These are phyloP conservation scores for Hansenula sp. DNA, from an alignment of 1,139 yeast genomes.

Conservation along the genomic window DNA sequence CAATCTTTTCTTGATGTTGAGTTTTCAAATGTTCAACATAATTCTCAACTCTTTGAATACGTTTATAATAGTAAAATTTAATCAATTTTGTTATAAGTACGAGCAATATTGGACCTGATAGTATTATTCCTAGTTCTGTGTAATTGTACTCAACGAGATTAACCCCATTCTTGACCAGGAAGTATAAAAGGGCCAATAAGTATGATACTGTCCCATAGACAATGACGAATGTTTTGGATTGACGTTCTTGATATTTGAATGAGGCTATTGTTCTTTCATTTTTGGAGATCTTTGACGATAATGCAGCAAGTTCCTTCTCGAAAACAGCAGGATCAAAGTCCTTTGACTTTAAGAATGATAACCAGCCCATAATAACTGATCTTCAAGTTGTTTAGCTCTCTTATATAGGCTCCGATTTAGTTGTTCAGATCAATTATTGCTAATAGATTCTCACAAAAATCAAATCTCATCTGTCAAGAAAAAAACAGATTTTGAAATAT, in stretches of 20 bases:
- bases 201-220: conserved; percentile 33
- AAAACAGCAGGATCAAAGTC: conserved; percentile 46
- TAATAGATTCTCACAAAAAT: too few relatives aligned
- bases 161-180: conserved; percentile 17
- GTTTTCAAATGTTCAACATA: conserved; percentile 27
- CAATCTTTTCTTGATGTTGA: conserved; percentile 58
- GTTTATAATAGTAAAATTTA: conserved; percentile 2
- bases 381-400: background rate
- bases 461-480: too few relatives aligned
- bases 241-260: conserved; percentile 20
- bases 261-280: conserved; percentile 32
- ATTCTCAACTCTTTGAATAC: conserved; percentile 19
- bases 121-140: background rate
- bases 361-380: conserved; percentile 18
- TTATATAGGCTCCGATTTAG: too few relatives aligned
- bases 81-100: background rate
- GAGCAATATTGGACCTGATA: conserved; percentile 7
- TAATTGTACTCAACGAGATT: background rate
- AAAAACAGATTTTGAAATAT: background rate
- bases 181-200: conserved; percentile 23
- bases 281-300: conserved; percentile 36
- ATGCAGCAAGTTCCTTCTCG: conserved; percentile 44
- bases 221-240: conserved; percentile 22
- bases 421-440: too few relatives aligned
- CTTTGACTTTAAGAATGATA: conserved; percentile 28